Conservation (phyloP, 2,329 filamentous ascomycete species). For the Sporothrix schenckii region DNA sequence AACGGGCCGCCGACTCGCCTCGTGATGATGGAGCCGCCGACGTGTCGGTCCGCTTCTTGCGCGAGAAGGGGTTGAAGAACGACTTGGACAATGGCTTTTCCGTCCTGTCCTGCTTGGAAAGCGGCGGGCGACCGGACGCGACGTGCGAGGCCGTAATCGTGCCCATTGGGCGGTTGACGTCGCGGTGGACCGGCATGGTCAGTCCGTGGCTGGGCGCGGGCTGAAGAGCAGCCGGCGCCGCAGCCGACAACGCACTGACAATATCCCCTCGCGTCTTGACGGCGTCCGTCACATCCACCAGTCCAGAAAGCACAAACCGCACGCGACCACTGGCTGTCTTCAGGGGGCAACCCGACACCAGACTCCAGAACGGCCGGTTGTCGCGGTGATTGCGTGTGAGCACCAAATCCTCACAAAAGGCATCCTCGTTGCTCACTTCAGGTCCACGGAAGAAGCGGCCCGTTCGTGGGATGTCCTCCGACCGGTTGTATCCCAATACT, state of each 20-base stretch:
- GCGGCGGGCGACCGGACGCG: not conserved
- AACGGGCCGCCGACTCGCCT: not conserved
- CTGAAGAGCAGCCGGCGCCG: slow-evolving; percentile 40
- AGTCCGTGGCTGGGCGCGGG: not conserved
- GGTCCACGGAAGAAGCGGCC: slow-evolving; percentile 54
- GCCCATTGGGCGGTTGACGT: not conserved
- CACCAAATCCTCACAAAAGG: slow-evolving; percentile 46
- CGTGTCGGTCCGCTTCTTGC: slow-evolving; percentile 21
- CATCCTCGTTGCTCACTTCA: slow-evolving; percentile 46
- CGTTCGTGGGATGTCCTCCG: slow-evolving; percentile 53
- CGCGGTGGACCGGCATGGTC: not conserved
- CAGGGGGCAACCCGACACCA: slow-evolving; percentile 58
- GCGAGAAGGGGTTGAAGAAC: slow-evolving; percentile 35
- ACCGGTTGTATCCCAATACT: slow-evolving; percentile 51
- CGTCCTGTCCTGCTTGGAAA: not conserved
- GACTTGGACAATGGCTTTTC: slow-evolving; percentile 14
- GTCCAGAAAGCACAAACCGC: slow-evolving; percentile 58
- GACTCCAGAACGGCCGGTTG: slow-evolving; percentile 58
- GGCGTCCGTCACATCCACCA: slow-evolving; percentile 61
- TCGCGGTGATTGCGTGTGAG: slow-evolving; percentile 53
- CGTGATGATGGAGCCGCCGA: not conserved
- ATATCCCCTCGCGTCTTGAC: slow-evolving; percentile 56
- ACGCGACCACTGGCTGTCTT: slow-evolving; percentile 52
- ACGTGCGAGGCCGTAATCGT: not conserved
- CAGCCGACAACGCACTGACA: slow-evolving; percentile 52